Evolutionary conservation across 768 basidiomycete species (phyloP).

Genomic region (Leccinum barrowsii): DNA sequence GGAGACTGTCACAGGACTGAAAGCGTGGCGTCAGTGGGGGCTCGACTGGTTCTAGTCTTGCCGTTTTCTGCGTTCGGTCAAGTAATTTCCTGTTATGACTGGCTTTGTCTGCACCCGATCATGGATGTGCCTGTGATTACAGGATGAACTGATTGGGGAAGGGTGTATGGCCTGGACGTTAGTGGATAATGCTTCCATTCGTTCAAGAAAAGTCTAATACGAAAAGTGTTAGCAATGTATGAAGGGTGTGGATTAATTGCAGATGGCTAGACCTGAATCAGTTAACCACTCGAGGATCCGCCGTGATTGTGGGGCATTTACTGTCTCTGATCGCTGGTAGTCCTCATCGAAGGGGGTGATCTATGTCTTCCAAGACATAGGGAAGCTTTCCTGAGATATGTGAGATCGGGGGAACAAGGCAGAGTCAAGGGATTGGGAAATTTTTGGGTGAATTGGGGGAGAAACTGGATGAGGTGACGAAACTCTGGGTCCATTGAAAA

Average conservation of each 20-base stretch:
- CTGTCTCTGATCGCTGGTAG: neutral
- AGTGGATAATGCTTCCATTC: neutral
- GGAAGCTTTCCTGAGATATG: neutral
- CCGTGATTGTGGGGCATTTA: neutral
- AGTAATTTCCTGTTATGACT: neutral
- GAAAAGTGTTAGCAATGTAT: neutral
- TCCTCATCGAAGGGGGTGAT: constrained; percentile 1
- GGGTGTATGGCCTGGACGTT: neutral
- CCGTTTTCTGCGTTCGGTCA: neutral
- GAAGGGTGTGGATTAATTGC: constrained; percentile 9
- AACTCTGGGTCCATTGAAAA: no score
- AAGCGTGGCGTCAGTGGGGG: neutral
- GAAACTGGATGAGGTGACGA: no score
- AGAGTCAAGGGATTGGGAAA: neutral
- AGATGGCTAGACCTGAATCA: constrained; percentile 3
- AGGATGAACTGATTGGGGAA: constrained; percentile 4
- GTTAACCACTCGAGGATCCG: constrained; percentile 20
- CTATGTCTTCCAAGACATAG: neutral
- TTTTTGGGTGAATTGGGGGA: no score
- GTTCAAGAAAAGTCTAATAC: neutral
- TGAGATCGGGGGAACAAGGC: constrained; percentile 5
- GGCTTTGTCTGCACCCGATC: neutral
- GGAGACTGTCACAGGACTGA: neutral
- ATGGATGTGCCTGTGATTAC: neutral
- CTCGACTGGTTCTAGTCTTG: neutral